Evolutionary conservation across 2,329 filamentous ascomycete species (phyloP).

Genomic region (Stachybotrys elegans): DNA sequence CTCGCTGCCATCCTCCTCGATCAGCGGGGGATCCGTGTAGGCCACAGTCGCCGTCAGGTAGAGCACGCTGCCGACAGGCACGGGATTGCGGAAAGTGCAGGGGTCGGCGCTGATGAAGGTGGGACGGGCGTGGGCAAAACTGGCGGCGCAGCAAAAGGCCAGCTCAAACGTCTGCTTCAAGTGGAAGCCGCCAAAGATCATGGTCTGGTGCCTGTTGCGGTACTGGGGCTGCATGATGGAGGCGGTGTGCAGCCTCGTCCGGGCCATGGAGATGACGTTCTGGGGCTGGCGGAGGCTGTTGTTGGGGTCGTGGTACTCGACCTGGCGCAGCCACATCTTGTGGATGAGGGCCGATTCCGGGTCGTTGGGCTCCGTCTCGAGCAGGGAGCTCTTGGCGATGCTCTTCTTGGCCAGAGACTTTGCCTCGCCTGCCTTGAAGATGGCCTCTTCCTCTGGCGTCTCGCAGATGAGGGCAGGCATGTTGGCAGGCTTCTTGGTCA

Average conservation of each 20-base stretch:
- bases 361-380: constrained; percentile 21
- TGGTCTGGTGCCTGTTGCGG: constrained; percentile 22
- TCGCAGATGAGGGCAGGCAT: constrained; percentile 17
- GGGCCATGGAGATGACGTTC: constrained; percentile 21
- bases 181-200: constrained; percentile 25
- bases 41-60: constrained; percentile 22
- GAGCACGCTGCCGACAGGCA: constrained; percentile 22
- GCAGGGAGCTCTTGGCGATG: constrained; percentile 14
- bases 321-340: constrained; percentile 21
- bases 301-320: constrained; percentile 22
- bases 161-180: constrained; percentile 25
- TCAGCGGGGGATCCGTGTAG: constrained; percentile 21
- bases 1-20: constrained; percentile 21
- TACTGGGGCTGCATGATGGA: constrained; percentile 25
- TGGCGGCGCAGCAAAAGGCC: constrained; percentile 23
- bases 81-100: constrained; percentile 23
- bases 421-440: constrained; percentile 19
- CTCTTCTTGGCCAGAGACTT: constrained; percentile 21
- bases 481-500: constrained; percentile 20
- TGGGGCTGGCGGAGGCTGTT: constrained; percentile 16
- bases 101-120: constrained; percentile 24
- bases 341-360: constrained; percentile 22
- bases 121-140: constrained; percentile 24
- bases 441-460: constrained; percentile 20
- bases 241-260: constrained; percentile 20